Evolutionary conservation across 352 stramenopile species (phyloP), one percentile per base, ranked within the genome.

Genomic region (Aphanomyces euteiches): DNA sequence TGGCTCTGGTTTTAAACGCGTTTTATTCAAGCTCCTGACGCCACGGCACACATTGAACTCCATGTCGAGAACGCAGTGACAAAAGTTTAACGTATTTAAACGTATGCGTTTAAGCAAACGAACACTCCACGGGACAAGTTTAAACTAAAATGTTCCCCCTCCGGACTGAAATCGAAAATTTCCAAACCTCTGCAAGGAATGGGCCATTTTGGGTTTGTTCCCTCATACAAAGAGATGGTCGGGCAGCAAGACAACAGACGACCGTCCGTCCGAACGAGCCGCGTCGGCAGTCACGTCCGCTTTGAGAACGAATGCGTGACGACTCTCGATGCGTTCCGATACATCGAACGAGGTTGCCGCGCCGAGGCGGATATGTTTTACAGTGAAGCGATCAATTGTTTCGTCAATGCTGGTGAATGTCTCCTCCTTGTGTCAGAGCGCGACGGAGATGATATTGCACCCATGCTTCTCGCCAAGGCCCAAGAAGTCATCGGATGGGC

Each of bases 301-400:
- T 58, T 58, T 15, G 63, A 69, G 13, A 69, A 58, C 21, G 63
- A 69, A 21, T 69, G 63, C 50, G 63, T 69, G 5, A 69, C 66
- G 37, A 72, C 66, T 1, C 48, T 67, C 43, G 66, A 72, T 39
- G 66, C 66, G 17, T 72, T 72, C 38, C 66, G 66, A 6, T 67
- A 67, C 48, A 72, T 72, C 38, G 58, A 72, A n/a, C 54, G 54
- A 17, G 66, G 66, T 6, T 59, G 65, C 43, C 54, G 58, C 43
- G 66, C 66, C 45, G 66, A 72, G n/a, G 34, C 65, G 15, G 66
- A 72, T 37, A 66, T 66, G 54, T 67, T 66, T 54, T 72, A 67
- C 41, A 57, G n/a, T 36, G 65, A 63, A 38, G 65, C 65, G 21
- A 71, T 71, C 36, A 63, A 66, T 39, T 66, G 56, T 50, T 71